These are phyloP conservation scores for Suillus alpinus DNA, from an alignment of 768 basidiomycete species.

Conservation along the genomic window DNA sequence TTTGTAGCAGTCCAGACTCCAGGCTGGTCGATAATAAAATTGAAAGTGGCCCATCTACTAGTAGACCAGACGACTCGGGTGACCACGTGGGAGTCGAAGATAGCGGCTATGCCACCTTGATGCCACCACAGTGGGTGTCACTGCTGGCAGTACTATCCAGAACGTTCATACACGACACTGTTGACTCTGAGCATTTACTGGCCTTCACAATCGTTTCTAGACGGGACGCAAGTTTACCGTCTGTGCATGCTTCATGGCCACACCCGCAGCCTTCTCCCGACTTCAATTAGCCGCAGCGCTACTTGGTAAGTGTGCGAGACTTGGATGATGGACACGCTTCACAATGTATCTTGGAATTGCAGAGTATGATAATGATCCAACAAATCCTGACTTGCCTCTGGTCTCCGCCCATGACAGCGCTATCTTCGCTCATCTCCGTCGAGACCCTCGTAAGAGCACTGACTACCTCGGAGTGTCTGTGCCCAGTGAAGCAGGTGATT, in stretches of 20 bases:
- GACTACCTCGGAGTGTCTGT: constrained; percentile 69
- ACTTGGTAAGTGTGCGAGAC: constrained; percentile 52
- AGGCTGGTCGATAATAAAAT: neutral
- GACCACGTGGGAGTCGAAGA: constrained; percentile 3
- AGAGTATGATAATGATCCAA: constrained; percentile 91
- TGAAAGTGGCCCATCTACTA: neutral
- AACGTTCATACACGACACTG: neutral
- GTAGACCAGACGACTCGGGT: neutral
- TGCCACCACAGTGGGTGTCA: neutral
- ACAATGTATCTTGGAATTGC: constrained; percentile 4
- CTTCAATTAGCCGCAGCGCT: constrained; percentile 85
- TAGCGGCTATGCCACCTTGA: neutral
- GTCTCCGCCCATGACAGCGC: constrained; percentile 80
- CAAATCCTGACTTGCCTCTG: constrained; percentile 57
- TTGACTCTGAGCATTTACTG: neutral
- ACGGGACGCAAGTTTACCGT: neutral
- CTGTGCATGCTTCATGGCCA: constrained; percentile 11
- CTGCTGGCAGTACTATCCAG: neutral
- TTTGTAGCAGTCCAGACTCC: neutral
- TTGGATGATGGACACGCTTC: neutral
- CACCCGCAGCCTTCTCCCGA: constrained; percentile 64
- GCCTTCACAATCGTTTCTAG: neutral
- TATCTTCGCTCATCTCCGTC: constrained; percentile 78
- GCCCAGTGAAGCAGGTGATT: constrained; percentile 59
- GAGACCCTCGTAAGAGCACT: constrained; percentile 48